A percentile compares a stretch with the other conserved stretches of the same genome.
Evolutionary conservation across 306 rosid genomes (phyloP).

Genomic region (Rosa lucieae): DNA sequence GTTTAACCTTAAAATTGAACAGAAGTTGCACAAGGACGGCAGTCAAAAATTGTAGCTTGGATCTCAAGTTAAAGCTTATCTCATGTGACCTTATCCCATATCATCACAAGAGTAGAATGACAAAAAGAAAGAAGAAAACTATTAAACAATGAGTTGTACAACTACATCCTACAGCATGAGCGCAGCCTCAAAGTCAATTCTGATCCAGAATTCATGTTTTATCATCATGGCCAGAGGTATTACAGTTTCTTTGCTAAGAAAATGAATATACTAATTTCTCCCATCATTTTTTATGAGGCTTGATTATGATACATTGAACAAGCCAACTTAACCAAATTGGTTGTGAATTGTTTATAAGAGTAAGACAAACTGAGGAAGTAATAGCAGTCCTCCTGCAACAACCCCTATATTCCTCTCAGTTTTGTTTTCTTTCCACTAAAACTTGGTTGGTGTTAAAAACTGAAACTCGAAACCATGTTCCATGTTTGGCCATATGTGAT

Average conservation of each 20-base stretch:
- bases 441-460: background rate
- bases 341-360: background rate
- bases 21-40: no score
- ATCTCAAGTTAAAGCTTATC: background rate
- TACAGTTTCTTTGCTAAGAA: background rate
- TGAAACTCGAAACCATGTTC: no score
- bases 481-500: background rate
- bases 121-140: background rate
- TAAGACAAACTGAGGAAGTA: background rate
- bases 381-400: background rate
- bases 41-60: background rate
- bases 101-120: constrained; percentile 3
- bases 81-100: constrained; percentile 19
- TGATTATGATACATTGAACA: background rate
- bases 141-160: background rate
- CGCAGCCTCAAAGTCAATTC: constrained; percentile 6
- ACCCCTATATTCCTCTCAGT: background rate
- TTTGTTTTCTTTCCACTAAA: background rate
- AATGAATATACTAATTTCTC: background rate
- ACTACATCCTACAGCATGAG: background rate
- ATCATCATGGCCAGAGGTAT: background rate
- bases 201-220: background rate
- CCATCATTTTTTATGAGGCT: background rate
- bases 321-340: background rate
- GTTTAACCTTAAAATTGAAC: background rate